Evolutionary conservation across 495 filamentous ascomycete genomes (phyloP).

Genomic region (Bombardia bombarda): DNA sequence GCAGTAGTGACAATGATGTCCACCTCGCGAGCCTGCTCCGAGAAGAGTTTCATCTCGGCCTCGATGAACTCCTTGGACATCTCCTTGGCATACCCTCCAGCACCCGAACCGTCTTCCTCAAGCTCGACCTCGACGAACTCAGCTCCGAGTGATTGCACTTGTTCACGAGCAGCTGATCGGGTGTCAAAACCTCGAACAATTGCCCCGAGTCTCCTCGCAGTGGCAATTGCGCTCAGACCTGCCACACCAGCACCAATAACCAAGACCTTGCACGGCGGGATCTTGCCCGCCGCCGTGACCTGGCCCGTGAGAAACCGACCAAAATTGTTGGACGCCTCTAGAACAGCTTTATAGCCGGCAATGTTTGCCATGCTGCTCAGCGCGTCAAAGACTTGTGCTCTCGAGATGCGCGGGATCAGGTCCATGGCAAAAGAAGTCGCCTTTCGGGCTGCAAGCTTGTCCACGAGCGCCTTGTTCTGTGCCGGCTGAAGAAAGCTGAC

Average conservation of each 20-base stretch:
- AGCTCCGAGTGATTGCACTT: slow-evolving; percentile 75
- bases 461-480: slow-evolving; percentile 63
- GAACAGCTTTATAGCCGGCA: slow-evolving; percentile 75
- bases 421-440: slow-evolving; percentile 76
- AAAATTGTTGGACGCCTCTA: slow-evolving; percentile 77
- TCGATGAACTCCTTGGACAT: slow-evolving; percentile 87
- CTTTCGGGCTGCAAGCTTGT: slow-evolving; percentile 54
- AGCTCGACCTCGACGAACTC: slow-evolving; percentile 80
- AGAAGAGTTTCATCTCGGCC: slow-evolving; percentile 80
- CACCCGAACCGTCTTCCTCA: slow-evolving; percentile 73
- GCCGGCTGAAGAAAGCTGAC: slow-evolving; percentile 70
- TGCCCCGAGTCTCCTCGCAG: slow-evolving; percentile 70
- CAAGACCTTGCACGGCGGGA: slow-evolving; percentile 74
- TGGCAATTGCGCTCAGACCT: slow-evolving; percentile 72
- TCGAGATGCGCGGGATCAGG: slow-evolving; percentile 72
- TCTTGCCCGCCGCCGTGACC: slow-evolving; percentile 74
- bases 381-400: slow-evolving; percentile 75
- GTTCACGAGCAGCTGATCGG: slow-evolving; percentile 66
- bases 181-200: slow-evolving; percentile 82
- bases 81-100: slow-evolving; percentile 76
- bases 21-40: slow-evolving; percentile 72
- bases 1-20: slow-evolving; percentile 83
- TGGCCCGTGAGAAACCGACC: slow-evolving; percentile 77
- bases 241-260: slow-evolving; percentile 80
- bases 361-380: slow-evolving; percentile 83